Evolutionary conservation across 2,329 filamentous ascomycete species (phyloP).

Genomic region (Sporothrix schenckii): DNA sequence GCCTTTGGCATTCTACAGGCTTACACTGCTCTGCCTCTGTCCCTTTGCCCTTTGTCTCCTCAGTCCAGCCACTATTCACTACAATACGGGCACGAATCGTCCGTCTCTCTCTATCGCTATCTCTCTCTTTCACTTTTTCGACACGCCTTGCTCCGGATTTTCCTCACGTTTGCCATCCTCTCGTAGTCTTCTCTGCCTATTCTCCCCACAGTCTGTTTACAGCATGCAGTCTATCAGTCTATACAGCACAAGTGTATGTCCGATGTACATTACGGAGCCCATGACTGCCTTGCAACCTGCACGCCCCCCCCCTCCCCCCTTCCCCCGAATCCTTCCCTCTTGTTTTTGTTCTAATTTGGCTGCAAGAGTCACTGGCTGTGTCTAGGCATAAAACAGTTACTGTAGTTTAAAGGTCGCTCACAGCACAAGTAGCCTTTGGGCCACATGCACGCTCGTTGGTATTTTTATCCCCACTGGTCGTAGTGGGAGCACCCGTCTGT

Average conservation of each 20-base stretch:
- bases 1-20: constrained; percentile 1
- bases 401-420: background rate
- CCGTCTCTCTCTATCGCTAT: background rate
- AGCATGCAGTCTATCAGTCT: too few relatives aligned
- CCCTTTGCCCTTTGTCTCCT: background rate
- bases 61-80: too few relatives aligned
- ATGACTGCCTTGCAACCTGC: constrained; percentile 1
- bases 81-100: too few relatives aligned
- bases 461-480: constrained; percentile 24
- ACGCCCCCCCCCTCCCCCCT: too few relatives aligned
- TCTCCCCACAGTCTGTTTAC: background rate
- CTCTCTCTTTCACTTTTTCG: background rate
- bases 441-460: background rate
- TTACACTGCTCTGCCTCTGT: background rate
- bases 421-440: background rate
- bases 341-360: constrained; percentile 11
- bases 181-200: background rate
- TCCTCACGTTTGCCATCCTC: background rate
- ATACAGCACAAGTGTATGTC: background rate
- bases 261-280: background rate
- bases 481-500: constrained; percentile 26
- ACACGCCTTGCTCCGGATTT: background rate
- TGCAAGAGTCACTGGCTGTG: constrained; percentile 9
- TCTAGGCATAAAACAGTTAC: background rate
- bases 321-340: background rate